Evolutionary conservation across 2,329 filamentous ascomycete genomes (phyloP), one percentile per base, ranked within the genome.

Genomic region (Talaromyces sp.): DNA sequence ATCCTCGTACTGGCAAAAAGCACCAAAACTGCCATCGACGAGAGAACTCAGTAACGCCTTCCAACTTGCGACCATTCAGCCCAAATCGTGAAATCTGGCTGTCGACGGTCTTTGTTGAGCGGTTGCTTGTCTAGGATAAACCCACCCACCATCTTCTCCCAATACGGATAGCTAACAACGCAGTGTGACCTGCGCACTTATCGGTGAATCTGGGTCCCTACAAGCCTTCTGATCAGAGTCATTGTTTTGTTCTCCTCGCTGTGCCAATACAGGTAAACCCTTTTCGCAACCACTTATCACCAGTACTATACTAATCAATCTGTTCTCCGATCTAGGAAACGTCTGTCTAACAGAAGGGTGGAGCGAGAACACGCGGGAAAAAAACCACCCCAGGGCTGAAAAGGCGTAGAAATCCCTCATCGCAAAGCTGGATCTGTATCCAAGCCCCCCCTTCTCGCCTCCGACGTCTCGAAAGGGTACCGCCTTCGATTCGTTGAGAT

Each of bases 381-480:
- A 27, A 27, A 47, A 47, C 2, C 16, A 5, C 36, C 36, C 2
- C 23, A 23, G 23, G 23, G 16, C 36, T n/a, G 12, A 9, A 18
- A 47, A 27, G 23, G 10, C 44, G 14, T 18, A 47, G 18, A 4
- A 47, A 47, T 27, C 23, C 9, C 23, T n/a, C 44, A 67, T 72
- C 74, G 78, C 74, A 83, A 89, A 88, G 75, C 84, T 89, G 86
- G 86, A 85, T 80, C 79, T 81, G 70, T 85, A 86, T 81, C 81
- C 82, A 71, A 83, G 82, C 69, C 83, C 82, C 75, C 83, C 84
- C 79, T 80, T 85, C 76, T 85, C 86, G 81, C 87, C 86, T 80
- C 83, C 82, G 81, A 83, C 83, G 79, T 83, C 85, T 80, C 84
- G 83, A 81, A 82, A 70, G 64, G 62, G 76, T 72, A 70, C 76